These are phyloP conservation scores for Protea cynaroides DNA, from an alignment of 164 flowering plant species.

Conservation along the genomic window DNA sequence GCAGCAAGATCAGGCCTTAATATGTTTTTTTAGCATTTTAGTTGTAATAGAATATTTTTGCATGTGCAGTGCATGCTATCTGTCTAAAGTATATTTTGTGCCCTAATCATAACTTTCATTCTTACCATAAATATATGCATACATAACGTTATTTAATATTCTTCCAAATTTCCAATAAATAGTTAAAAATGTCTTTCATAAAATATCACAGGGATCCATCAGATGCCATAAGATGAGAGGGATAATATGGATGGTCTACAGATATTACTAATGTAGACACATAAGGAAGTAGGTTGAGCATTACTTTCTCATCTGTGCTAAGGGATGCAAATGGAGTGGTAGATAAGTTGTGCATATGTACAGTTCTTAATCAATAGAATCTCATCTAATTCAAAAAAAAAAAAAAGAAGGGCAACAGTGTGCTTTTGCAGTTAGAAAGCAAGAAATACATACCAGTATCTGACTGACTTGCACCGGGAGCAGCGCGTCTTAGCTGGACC, in stretches of 20 bases:
- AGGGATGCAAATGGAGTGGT: background rate
- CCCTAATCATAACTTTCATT: background rate
- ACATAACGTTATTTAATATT: no score
- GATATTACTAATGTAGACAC: background rate
- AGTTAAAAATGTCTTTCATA: no score
- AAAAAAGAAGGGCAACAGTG: no score
- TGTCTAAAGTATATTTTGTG: background rate
- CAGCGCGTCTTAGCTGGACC: constrained; percentile 78
- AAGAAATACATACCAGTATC: constrained; percentile 59
- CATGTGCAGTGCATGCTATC: background rate
- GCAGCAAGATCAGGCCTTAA: background rate
- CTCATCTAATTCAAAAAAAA: no score
- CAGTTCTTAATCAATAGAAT: no score
- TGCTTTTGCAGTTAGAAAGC: constrained; percentile 1
- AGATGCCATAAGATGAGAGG: background rate
- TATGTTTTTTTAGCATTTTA: background rate
- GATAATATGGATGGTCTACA: background rate
- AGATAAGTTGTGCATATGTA: background rate
- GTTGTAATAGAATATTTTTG: background rate
- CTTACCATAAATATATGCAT: no score
- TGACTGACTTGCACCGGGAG: constrained; percentile 77
- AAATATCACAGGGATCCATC: background rate
- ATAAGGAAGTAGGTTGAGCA: background rate
- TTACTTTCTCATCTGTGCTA: background rate
- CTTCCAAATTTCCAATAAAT: background rate